A percentile compares a stretch with the other conserved stretches of the same genome.
Evolutionary conservation across 2,329 filamentous ascomycete genomes (phyloP).

Genomic region (Lasiodiplodia theobromae): DNA sequence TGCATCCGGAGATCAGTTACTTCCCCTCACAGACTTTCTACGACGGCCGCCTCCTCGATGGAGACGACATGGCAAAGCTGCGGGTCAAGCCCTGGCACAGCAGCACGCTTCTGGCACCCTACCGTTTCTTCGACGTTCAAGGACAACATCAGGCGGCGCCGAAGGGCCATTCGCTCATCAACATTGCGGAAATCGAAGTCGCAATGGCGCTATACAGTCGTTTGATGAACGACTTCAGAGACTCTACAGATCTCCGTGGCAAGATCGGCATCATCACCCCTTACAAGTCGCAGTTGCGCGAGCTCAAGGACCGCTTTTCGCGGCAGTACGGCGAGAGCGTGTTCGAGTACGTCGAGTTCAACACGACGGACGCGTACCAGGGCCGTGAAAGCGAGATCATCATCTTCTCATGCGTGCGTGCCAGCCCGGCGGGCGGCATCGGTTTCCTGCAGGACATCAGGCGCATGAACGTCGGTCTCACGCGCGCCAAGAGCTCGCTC

Average conservation of each 20-base stretch:
- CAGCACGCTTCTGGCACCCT: constrained; percentile 82
- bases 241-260: constrained; percentile 69
- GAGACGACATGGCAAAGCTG: constrained; percentile 78
- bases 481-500: constrained; percentile 92
- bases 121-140: constrained; percentile 95
- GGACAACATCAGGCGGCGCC: constrained; percentile 84
- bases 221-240: constrained; percentile 73
- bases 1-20: constrained; percentile 94
- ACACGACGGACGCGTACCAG: constrained; percentile 98
- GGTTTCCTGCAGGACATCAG: constrained; percentile 98
- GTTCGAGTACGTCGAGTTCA: constrained; percentile 87
- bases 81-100: constrained; percentile 86
- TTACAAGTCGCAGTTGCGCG: constrained; percentile 90
- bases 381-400: constrained; percentile 97
- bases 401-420: constrained; percentile 97
- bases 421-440: constrained; percentile 89
- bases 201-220: constrained; percentile 85
- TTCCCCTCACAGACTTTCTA: constrained; percentile 96
- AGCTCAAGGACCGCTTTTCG: constrained; percentile 78
- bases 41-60: constrained; percentile 84
- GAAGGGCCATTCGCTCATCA: constrained; percentile 88
- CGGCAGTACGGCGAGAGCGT: constrained; percentile 77
- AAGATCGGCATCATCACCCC: constrained; percentile 98
- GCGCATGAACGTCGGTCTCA: constrained; percentile 99
- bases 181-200: constrained; percentile 83